Evolutionary conservation across 2,329 filamentous ascomycete genomes (phyloP), one percentile per base, ranked within the genome.

Genomic region (Rhytidhysteron rufulum): DNA sequence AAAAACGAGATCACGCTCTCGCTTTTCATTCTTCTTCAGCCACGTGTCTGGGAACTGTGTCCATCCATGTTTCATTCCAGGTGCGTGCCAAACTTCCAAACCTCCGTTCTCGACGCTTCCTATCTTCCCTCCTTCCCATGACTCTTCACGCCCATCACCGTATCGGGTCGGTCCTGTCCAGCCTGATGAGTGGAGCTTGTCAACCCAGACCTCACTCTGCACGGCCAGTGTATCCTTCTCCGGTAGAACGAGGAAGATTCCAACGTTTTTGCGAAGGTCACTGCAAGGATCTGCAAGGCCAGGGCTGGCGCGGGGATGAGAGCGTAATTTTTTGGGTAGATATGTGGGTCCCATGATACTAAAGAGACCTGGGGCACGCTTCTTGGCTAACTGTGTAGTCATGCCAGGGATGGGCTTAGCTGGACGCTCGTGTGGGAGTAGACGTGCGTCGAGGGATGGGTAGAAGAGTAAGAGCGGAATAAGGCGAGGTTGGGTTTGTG

Each of bases 391-490:
- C 58, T 24, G 61, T 50, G 6, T 48, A 47, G n/a, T 62, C 13
- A 58, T 55, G 19, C 57, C 62, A 2, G 65, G 63, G 21, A 67
- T 42, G 7, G 53, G 42, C 41, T 65, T 64, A 44, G 57, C 57
- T 2, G 63, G 58, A 0, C 67, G 62, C 40, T 69, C 63, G 41
- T 67, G 63, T 5, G 67, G 68, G 6, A 68, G 52, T 21, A 67
- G 54, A 18, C 67, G 60, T 4, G 64, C 58, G 44, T 71, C 68
- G 31, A 71, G 57, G 5, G 65, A 65, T 15, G 68, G 67, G 40
- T 69, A 70, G 52, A 69, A 70, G 13, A 71, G 60, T 24, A 70
- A 54, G 4, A 70, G 57, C 2, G 68, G 66, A 11, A 71, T 43
- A 34, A 58, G 57, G 34, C 55, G 41, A 4, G 60, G 57, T 36